Base-by-base conservation (phyloP, 2,329 filamentous ascomycete genomes). In the Zymoseptoria brevis region DNA sequence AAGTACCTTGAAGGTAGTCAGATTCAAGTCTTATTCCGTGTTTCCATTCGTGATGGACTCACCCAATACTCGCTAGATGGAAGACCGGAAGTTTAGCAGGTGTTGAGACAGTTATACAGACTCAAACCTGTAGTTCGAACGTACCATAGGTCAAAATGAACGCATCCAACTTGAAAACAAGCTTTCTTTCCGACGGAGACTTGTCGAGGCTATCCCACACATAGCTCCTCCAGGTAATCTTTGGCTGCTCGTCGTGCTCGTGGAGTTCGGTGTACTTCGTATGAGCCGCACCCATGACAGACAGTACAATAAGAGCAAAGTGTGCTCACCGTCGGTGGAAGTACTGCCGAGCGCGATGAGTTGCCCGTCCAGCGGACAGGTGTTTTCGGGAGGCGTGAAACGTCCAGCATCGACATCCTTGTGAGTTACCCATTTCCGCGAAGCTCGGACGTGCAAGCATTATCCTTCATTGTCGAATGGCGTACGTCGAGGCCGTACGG, bases 201-300 rank as follows among this genome's bases (percentile, higher is more conserved):
- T 81, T 81, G 64, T 82, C 80, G 19, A 80, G 73, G 1, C 76
- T 79, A 68, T 82, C 80, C 79, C 79, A 81, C 50, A 82, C 68
- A 58, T 80, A 81, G 62, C 74, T 76, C 52, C 75, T 72, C 79
- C 78, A 81, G 71, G 68, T 79, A 8, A 69, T 55, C 53, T 63
- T 63, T 3, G 64, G 62, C 45, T 62, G 48, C 6, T 62, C 53
- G 11, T 56, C 55, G 1, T 62, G 55, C 54, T 52, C 50, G 16
- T 59, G 35, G 13, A 45, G 4, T 26, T 26, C 50, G 41, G 21
- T 50, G 53, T 29, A 51, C 41, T 29, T 56, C 53, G 35, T 4
- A 45, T 45, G 35, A n/a, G 35, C 16, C 7, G 35, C 16, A 19
- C n/a, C 35, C 35, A 45, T 45, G 16, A n/a, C 35, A 16, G 16